Evolutionary conservation across 2,329 filamentous ascomycete genomes (phyloP), one percentile per base, ranked within the genome.

Genomic region (Alternaria dauci): DNA sequence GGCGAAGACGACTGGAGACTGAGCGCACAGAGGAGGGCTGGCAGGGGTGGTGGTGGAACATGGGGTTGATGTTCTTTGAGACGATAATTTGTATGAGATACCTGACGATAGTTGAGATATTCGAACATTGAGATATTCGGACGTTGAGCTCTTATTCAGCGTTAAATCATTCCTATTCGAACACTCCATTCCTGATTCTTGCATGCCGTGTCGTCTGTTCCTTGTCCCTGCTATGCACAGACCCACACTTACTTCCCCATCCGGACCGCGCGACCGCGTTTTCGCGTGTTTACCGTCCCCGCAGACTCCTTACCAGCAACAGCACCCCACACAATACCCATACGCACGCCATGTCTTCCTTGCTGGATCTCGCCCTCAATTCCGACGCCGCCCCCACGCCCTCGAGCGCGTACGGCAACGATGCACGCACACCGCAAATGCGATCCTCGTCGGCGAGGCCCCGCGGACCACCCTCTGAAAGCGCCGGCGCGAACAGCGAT

Each of bases 1-100:
- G 91, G 89, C 2, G 94, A 97, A 76, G 94, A 99, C 76, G 95
- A 98, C 76, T 99, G 95, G 95, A 86, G 95, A 65, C 80, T 99
- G 62, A 94, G 90, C 71, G 91, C 94, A 12, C 95, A 99, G 84
- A 88, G 89, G 73, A 90, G 90, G 75, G 90, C 91, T 50, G 94
- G 94, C 5, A 86, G 94, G 68, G 91, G 92, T 61, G 95, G 93
- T 51, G 94, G 94, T 72, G 94, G 94, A 3, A 99, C 95, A 8
- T 99, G 95, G 95, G 95, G 91, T 67, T 94, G 82, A 44, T 34
- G 11, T 52, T 16, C 43, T 18, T 44, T 47, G n/a, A 16, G 26
- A 39, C 41, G 8, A 34, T 16, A 26, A 9, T 16, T 12, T 11
- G 16, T 55, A 39, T 23, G 20, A 30, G 57, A 59, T 55, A 55